phyloP scores from a whole-genome alignment of 768 basidiomycete species.

The Tulasnella sp. region DNA sequence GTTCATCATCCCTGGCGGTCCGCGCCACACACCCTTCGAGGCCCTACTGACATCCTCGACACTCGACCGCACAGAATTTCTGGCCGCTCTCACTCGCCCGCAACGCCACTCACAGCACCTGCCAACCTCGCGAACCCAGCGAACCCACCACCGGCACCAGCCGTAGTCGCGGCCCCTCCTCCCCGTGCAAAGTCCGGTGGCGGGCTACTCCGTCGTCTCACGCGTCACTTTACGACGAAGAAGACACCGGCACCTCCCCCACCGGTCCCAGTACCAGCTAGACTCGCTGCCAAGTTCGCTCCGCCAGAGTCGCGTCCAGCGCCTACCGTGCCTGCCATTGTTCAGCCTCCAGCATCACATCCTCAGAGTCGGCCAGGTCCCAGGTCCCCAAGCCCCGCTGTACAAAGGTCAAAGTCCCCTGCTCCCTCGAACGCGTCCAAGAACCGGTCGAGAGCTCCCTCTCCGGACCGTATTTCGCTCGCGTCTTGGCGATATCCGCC shows the following conservation, averaged over 20 bases:
- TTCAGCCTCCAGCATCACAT: background rate
- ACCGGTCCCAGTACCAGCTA: background rate
- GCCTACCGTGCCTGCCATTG: background rate
- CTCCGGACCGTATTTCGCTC: background rate
- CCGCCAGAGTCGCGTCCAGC: background rate
- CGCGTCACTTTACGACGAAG: constrained; percentile 8
- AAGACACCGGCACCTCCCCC: background rate
- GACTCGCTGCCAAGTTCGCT: background rate
- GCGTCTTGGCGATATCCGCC: constrained; percentile 12
- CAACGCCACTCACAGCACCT: background rate
- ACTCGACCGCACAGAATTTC: background rate
- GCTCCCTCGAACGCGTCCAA: constrained; percentile 1
- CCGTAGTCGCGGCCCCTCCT: background rate
- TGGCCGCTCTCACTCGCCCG: background rate
- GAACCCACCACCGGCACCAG: background rate
- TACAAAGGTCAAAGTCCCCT: constrained; percentile 6
- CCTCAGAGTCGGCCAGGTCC: background rate
- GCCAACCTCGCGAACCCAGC: background rate
- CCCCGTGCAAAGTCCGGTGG: background rate
- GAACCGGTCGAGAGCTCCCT: background rate
- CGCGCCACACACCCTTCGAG: background rate
- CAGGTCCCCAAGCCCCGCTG: background rate
- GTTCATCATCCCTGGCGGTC: background rate
- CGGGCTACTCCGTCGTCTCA: constrained; percentile 4
- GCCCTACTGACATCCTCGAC: background rate